Evolutionary conservation across 2,329 filamentous ascomycete genomes (phyloP), one percentile per base, ranked within the genome.

Genomic region (Alternaria tenuissima): DNA sequence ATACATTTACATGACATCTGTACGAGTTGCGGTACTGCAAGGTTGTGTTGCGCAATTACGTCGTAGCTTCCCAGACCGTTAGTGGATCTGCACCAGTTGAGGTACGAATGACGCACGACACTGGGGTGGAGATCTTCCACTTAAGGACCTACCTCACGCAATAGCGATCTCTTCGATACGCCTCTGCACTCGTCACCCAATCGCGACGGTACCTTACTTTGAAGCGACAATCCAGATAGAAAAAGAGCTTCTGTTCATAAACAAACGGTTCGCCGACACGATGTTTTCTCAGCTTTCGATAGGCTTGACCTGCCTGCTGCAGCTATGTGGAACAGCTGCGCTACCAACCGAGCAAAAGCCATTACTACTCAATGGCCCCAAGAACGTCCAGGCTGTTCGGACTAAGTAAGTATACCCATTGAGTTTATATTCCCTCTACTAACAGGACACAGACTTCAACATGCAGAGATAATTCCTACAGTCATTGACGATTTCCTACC

Each of bases 401-500:
- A 62, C 67, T 47, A 70, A 72, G 76, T 78, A 57, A 48, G 67
- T 57, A 24, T 16, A 22, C 26, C 4, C 16, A 44, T 22, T 24
- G 24, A 20, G 6, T 12, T 3, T 46, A 24, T 55, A 4, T 6
- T 14, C 30, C 24, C 4, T 38, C 18, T 4, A 20, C 55, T 66
- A 39, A 67, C 28, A 7, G 7, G 22, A 46, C 8, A 6, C 57
- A 80, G 78, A 60, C 70, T 80, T n/a, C 71, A 65, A 18, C 72
- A 75, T 62, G 78, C 78, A 22, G 76, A 79, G 56, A 79, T 80
- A 34, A 80, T 80, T 42, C 77, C 78, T 36, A 22, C 69, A 86
- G 86, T 89, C 20, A 81, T 89, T 59, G 83, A 88, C 64, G 82
- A 86, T 62, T 89, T 90, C 74, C 73, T 81, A 4, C 87, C 88